These are phyloP conservation scores for Sporothrix brasiliensis DNA, from an alignment of 2,329 filamentous ascomycete species.

Conservation along the genomic window DNA sequence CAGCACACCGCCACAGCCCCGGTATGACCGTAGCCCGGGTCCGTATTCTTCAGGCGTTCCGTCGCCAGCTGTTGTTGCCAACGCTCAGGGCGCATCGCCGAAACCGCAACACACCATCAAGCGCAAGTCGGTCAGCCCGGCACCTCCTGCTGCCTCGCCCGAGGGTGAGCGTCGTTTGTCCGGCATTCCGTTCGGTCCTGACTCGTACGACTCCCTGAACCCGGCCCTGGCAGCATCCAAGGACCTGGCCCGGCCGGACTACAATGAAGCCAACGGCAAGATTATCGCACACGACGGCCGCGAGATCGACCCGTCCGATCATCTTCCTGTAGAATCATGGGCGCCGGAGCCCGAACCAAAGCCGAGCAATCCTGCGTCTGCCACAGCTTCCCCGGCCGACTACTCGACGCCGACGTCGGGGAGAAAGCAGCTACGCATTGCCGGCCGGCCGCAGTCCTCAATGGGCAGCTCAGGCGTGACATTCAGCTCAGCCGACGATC, in stretches of 20 bases:
- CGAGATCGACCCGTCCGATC: constrained; percentile 78
- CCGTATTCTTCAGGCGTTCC: constrained; percentile 46
- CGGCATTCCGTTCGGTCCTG: constrained; percentile 71
- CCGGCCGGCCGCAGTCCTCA: constrained; percentile 49
- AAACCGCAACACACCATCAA: constrained; percentile 56
- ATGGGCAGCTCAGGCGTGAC: constrained; percentile 40
- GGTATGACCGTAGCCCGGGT: constrained; percentile 47
- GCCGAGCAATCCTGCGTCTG: constrained; percentile 44
- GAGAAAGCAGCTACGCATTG: constrained; percentile 56
- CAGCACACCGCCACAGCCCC: constrained; percentile 31
- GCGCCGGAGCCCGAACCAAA: constrained; percentile 74
- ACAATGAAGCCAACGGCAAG: constrained; percentile 63
- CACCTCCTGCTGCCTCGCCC: constrained; percentile 54
- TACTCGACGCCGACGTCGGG: constrained; percentile 54
- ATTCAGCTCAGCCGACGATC: constrained; percentile 43
- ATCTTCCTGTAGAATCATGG: constrained; percentile 76
- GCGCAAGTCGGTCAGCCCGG: constrained; percentile 75
- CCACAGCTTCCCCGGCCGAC: constrained; percentile 44
- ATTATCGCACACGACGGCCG: constrained; percentile 76
- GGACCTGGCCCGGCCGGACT: constrained; percentile 45
- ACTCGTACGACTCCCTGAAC: constrained; percentile 74
- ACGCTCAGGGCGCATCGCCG: constrained; percentile 50
- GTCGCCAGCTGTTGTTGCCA: constrained; percentile 41
- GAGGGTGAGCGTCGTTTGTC: constrained; percentile 53
- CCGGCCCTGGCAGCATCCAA: constrained; percentile 51